Evolutionary conservation across 2,329 filamentous ascomycete genomes (phyloP).

Genomic region (Lasiodiplodia hormozganensis): DNA sequence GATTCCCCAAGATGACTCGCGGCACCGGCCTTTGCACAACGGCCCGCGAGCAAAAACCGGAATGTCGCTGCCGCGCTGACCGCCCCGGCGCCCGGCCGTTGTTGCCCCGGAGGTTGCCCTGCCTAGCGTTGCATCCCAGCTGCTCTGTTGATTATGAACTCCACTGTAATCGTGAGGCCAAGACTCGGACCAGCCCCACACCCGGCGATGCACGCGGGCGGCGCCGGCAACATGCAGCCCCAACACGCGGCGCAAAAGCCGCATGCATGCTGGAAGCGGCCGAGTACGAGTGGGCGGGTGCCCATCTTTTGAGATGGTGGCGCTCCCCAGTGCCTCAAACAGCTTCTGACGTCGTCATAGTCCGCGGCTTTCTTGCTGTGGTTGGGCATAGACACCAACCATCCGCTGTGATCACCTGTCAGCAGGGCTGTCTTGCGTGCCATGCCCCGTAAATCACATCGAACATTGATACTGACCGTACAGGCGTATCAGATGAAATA

Average conservation of each 20-base stretch:
- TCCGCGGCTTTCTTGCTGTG: slow-evolving; percentile 1
- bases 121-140: slow-evolving; percentile 5
- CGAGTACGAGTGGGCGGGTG: neutral
- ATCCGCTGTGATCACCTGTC: neutral
- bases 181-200: neutral
- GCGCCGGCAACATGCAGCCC: neutral
- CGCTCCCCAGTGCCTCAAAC: neutral
- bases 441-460: neutral
- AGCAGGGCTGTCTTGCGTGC: neutral
- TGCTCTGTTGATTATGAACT: neutral
- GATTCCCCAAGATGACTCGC: neutral
- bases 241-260: slow-evolving; percentile 10
- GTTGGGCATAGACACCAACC: neutral
- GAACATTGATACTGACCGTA: too few relatives aligned
- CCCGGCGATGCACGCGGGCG: neutral
- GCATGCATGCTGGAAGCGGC: neutral
- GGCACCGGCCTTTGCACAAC: neutral
- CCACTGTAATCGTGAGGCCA: slow-evolving; percentile 24
- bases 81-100: neutral
- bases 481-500: too few relatives aligned
- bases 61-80: slow-evolving; percentile 1
- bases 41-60: slow-evolving; percentile 16
- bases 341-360: slow-evolving; percentile 7
- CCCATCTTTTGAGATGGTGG: neutral
- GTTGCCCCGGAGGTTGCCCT: slow-evolving; percentile 12